These are phyloP conservation scores for Penicillium steckii DNA, from an alignment of 495 filamentous ascomycete species.

Conservation along the genomic window DNA sequence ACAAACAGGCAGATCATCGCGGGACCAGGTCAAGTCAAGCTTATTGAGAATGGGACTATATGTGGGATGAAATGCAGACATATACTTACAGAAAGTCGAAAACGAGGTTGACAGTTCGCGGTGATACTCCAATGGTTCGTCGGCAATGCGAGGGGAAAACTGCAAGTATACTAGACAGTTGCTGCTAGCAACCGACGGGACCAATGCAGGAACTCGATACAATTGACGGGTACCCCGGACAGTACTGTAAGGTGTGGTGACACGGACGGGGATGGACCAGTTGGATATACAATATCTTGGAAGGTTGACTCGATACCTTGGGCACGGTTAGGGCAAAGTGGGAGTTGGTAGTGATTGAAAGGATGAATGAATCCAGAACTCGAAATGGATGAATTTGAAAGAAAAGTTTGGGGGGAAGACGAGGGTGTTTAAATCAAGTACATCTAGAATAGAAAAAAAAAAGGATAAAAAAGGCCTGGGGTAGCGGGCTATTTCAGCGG, in stretches of 20 bases:
- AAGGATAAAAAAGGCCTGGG: background rate
- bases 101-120: background rate
- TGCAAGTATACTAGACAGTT: conserved; percentile 11
- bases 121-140: background rate
- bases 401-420: conserved; percentile 4
- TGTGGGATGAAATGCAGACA: background rate
- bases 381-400: background rate
- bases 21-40: conserved; percentile 19
- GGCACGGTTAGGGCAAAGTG: conserved; percentile 2
- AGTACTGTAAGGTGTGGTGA: conserved; percentile 8
- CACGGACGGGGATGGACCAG: conserved; percentile 20
- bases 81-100: conserved; percentile 9
- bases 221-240: conserved; percentile 9
- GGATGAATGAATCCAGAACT: background rate
- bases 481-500: background rate
- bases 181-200: conserved; percentile 21
- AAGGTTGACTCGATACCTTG: conserved; percentile 8
- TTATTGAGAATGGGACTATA: conserved; percentile 17
- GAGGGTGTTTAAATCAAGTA: conserved; percentile 10
- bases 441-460: conserved; percentile 1
- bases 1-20: conserved; percentile 2
- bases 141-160: conserved; percentile 14
- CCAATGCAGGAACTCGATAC: conserved; percentile 21
- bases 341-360: background rate
- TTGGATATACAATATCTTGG: conserved; percentile 27